These are phyloP conservation scores for Ganoderma resinaceum DNA, from an alignment of 1,284 basidiomycete species.

Conservation along the genomic window DNA sequence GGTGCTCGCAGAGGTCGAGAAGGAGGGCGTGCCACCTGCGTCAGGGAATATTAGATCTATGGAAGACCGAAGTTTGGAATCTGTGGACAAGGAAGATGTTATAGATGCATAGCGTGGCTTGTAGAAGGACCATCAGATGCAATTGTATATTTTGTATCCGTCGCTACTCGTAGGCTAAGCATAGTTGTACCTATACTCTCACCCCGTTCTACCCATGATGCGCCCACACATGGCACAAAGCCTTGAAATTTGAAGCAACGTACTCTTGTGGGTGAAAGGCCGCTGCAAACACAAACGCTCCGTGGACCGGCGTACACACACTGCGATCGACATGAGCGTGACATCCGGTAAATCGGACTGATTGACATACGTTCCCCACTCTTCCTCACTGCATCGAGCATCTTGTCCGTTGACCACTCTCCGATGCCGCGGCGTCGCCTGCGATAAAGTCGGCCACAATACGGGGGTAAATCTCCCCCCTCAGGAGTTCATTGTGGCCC, in stretches of 20 bases:
- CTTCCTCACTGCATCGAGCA: not conserved
- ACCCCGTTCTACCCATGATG: not conserved
- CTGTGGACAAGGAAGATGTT: slow-evolving; percentile 6
- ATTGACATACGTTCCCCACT: not conserved
- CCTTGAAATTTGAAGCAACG: too few species aligned
- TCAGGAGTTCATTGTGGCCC: slow-evolving; percentile 66
- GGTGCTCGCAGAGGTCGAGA: slow-evolving; percentile 48
- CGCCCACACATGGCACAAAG: not conserved
- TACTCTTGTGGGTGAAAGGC: too few species aligned
- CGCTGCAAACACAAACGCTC: not conserved
- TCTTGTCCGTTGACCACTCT: not conserved
- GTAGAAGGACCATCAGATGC: not conserved
- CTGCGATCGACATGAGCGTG: not conserved
- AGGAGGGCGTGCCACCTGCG: slow-evolving; percentile 24
- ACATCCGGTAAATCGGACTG: not conserved
- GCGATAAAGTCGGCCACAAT: slow-evolving; percentile 54
- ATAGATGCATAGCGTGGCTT: slow-evolving; percentile 6
- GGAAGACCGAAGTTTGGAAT: not conserved
- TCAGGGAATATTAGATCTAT: not conserved
- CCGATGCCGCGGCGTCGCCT: not conserved
- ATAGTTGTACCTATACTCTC: not conserved
- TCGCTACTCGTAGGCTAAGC: not conserved
- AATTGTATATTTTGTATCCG: not conserved
- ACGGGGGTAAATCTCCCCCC: slow-evolving; percentile 51
- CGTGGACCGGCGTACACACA: not conserved